Percentiles rank a stretch among this genome's conserved stretches.
Conservation (phyloP, 2,329 filamentous ascomycete genomes). For the Anthostomella pinea region DNA sequence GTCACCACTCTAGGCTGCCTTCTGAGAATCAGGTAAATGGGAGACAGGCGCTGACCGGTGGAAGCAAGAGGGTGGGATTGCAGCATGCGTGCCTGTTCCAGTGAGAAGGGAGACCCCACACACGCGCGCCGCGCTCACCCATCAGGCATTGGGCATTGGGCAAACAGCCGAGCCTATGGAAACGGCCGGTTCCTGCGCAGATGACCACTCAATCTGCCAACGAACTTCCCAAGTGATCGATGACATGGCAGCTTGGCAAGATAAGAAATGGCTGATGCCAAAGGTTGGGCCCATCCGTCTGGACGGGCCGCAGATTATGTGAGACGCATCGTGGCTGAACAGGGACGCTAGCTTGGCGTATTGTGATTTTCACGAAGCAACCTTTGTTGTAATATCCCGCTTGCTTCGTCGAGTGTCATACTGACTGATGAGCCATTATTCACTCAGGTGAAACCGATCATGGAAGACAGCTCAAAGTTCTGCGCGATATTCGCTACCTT, state of each 20-base stretch:
- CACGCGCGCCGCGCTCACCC: slow-evolving; percentile 2
- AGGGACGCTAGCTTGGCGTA: slow-evolving; percentile 10
- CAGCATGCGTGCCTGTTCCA: slow-evolving; percentile 2
- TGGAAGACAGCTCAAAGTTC: too few species aligned
- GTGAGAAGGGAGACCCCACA: slow-evolving; percentile 7
- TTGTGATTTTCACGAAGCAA: too few species aligned
- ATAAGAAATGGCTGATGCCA: slow-evolving; percentile 10
- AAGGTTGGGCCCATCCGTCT: slow-evolving; percentile 11
- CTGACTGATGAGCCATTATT: too few species aligned
- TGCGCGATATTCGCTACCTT: too few species aligned
- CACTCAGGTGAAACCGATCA: too few species aligned
- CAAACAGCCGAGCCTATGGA: slow-evolving; percentile 31
- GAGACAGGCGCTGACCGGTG: too few species aligned
- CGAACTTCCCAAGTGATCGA: slow-evolving; percentile 18
- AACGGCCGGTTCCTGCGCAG: slow-evolving; percentile 35
- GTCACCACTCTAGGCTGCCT: too few species aligned
- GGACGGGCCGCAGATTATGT: slow-evolving; percentile 21
- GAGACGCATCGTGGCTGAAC: slow-evolving; percentile 12
- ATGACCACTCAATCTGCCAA: slow-evolving; percentile 25
- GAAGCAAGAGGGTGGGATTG: not conserved
- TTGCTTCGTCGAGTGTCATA: too few species aligned
- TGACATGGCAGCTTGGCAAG: slow-evolving; percentile 26
- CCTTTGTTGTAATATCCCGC: too few species aligned
- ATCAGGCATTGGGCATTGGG: slow-evolving; percentile 11
- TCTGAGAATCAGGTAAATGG: too few species aligned